Conservation (phyloP, 352 stramenopile species). For the Phytophthora foliorum region DNA sequence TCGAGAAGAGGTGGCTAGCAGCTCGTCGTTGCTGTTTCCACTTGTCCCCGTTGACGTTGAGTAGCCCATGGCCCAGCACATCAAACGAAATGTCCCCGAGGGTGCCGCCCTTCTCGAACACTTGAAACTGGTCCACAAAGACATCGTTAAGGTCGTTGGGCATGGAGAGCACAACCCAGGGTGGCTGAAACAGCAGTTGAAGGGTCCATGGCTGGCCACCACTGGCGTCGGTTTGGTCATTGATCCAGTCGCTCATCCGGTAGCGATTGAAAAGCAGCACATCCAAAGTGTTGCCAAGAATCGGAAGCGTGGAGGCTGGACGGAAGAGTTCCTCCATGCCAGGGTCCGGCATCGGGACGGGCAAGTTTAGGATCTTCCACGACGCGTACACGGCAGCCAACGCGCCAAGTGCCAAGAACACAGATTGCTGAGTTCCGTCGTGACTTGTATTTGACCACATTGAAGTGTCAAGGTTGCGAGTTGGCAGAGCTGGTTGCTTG, state of each 20-base stretch:
- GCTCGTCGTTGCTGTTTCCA: constrained; percentile 62
- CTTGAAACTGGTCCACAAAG: constrained; percentile 51
- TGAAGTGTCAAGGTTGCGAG: neutral
- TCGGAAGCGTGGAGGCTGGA: constrained; percentile 36
- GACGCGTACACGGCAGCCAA: constrained; percentile 30
- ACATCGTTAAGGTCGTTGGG: constrained; percentile 34
- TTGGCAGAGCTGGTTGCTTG: constrained; percentile 13
- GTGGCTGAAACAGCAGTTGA: constrained; percentile 34
- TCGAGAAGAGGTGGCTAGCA: constrained; percentile 80
- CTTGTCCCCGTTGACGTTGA: constrained; percentile 42
- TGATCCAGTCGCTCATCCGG: constrained; percentile 61
- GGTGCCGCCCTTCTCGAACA: constrained; percentile 43
- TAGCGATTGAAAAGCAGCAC: constrained; percentile 35
- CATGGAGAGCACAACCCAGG: constrained; percentile 45
- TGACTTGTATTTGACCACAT: constrained; percentile 44
- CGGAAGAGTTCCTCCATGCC: constrained; percentile 33
- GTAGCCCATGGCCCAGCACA: constrained; percentile 61
- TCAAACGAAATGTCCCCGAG: constrained; percentile 37
- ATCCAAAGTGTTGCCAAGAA: constrained; percentile 43
- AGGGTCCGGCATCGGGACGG: constrained; percentile 31
- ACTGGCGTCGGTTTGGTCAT: constrained; percentile 44
- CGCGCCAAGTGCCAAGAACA: constrained; percentile 27
- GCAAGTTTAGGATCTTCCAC: constrained; percentile 33
- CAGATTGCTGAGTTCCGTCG: constrained; percentile 26
- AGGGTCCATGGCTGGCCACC: constrained; percentile 50